A percentile compares a stretch with the other conserved stretches of the same genome.
Evolutionary conservation across 1,139 yeast genomes (phyloP).

Genomic region (Yamadazyma kanchanaburiensis): DNA sequence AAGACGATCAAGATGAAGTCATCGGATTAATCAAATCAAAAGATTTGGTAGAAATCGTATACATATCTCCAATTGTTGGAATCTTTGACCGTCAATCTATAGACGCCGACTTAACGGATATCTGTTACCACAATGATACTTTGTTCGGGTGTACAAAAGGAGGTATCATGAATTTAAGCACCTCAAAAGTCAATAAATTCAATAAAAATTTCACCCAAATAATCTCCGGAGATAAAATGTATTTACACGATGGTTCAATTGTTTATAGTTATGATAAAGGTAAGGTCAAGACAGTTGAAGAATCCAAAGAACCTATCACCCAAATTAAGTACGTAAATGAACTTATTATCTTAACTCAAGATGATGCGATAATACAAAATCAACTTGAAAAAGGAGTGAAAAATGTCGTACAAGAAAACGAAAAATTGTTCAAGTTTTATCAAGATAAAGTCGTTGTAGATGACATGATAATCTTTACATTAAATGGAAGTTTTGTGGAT

Average conservation of each 20-base stretch:
- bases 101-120: conserved; percentile 9
- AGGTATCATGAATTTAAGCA: conserved; percentile 10
- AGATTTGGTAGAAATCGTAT: conserved; percentile 3
- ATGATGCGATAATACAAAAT: conserved; percentile 5
- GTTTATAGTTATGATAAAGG: conserved; percentile 4
- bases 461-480: conserved; percentile 1
- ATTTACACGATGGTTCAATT: conserved; percentile 3
- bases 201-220: conserved; percentile 6
- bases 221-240: conserved; percentile 4
- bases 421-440: conserved; percentile 2
- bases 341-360: conserved; percentile 6
- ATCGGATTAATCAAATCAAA: conserved; percentile 6
- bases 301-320: conserved; percentile 1
- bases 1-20: conserved; percentile 4
- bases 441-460: conserved; percentile 2
- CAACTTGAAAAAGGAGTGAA: not conserved
- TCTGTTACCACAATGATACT: conserved; percentile 8
- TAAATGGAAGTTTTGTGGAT: conserved; percentile 5
- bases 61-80: conserved; percentile 14
- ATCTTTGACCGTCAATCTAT: conserved; percentile 8
- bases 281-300: conserved; percentile 2
- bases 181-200: conserved; percentile 5
- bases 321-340: conserved; percentile 4
- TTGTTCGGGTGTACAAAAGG: conserved; percentile 13
- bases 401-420: conserved; percentile 1